Evolutionary conservation across 208 protist genomes (phyloP).

Genomic region (Crithidia brevicula): DNA sequence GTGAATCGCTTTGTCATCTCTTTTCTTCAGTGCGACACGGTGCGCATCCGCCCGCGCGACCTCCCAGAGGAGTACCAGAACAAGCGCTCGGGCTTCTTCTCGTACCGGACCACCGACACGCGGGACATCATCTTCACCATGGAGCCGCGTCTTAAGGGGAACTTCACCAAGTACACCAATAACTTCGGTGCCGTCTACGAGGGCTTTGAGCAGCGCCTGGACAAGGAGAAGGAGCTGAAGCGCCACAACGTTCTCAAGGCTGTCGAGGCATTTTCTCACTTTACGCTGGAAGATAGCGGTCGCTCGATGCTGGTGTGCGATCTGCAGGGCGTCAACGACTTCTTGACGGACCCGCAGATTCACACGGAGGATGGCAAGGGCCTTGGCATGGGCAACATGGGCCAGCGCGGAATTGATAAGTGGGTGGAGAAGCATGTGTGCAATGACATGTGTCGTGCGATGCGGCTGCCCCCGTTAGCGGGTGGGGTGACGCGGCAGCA

Average conservation of each 20-base stretch:
- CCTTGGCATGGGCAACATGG: constrained; percentile 86
- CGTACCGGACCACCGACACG: constrained; percentile 66
- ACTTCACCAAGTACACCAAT: constrained; percentile 90
- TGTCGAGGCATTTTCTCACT: constrained; percentile 89
- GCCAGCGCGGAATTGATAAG: constrained; percentile 78
- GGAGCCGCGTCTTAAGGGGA: constrained; percentile 77
- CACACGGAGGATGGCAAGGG: constrained; percentile 80
- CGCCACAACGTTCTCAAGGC: constrained; percentile 66
- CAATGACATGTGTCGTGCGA: constrained; percentile 66
- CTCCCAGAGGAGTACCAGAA: constrained; percentile 53
- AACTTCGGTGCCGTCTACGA: constrained; percentile 83
- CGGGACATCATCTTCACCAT: constrained; percentile 77
- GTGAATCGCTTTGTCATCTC: constrained; percentile 70
- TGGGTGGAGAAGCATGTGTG: constrained; percentile 72
- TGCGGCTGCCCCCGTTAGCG: constrained; percentile 50
- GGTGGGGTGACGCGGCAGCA: not conserved
- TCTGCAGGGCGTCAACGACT: constrained; percentile 84
- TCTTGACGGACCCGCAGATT: constrained; percentile 87
- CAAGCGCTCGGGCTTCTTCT: constrained; percentile 66
- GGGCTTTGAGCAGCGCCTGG: constrained; percentile 62
- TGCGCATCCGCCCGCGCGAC: constrained; percentile 53
- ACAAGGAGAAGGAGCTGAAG: constrained; percentile 31
- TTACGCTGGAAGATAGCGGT: constrained; percentile 67
- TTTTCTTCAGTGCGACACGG: constrained; percentile 87
- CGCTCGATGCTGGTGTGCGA: constrained; percentile 82